A percentile compares a stretch with the other conserved stretches of the same genome.
Conservation (phyloP, 352 stramenopile species). For the Phytophthora cryptogea region DNA sequence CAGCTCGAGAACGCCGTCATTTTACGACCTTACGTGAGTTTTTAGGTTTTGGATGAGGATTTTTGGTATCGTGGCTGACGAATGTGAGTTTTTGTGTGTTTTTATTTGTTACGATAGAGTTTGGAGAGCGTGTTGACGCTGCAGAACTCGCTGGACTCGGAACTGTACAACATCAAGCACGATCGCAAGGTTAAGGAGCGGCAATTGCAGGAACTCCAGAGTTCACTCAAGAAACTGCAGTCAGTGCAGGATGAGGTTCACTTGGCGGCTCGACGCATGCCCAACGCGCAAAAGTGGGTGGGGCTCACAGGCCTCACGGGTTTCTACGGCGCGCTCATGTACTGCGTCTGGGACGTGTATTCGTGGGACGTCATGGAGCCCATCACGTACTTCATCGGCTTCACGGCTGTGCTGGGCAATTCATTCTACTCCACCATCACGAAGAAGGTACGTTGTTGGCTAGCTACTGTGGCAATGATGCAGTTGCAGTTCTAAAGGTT, state of each 20-base stretch:
- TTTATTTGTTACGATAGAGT: conserved; percentile 35
- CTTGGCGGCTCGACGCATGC: conserved; percentile 48
- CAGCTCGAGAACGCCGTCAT: conserved; percentile 75
- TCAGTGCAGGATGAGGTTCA: conserved; percentile 53
- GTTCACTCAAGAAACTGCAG: conserved; percentile 53
- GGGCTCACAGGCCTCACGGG: conserved; percentile 60
- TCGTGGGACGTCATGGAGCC: conserved; percentile 92
- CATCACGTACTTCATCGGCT: conserved; percentile 91
- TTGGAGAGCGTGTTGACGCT: conserved; percentile 72
- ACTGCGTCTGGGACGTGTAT: conserved; percentile 86
- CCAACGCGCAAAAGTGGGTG: conserved; percentile 78
- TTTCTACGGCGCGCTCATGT: conserved; percentile 79
- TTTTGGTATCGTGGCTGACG: not conserved
- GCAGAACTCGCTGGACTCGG: conserved; percentile 74
- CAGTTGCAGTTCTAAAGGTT: not conserved
- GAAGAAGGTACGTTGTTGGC: conserved; percentile 51
- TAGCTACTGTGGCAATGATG: not conserved
- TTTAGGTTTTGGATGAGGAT: not conserved
- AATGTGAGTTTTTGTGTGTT: conserved; percentile 9
- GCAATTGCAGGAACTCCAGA: conserved; percentile 46
- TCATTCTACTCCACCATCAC: conserved; percentile 84
- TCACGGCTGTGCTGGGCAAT: conserved; percentile 80
- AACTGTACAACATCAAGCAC: conserved; percentile 78
- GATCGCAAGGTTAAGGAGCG: conserved; percentile 59
- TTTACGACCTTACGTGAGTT: conserved; percentile 65